Conservation (phyloP, 116 monocot species). For the Papilionanthe hybrid region DNA sequence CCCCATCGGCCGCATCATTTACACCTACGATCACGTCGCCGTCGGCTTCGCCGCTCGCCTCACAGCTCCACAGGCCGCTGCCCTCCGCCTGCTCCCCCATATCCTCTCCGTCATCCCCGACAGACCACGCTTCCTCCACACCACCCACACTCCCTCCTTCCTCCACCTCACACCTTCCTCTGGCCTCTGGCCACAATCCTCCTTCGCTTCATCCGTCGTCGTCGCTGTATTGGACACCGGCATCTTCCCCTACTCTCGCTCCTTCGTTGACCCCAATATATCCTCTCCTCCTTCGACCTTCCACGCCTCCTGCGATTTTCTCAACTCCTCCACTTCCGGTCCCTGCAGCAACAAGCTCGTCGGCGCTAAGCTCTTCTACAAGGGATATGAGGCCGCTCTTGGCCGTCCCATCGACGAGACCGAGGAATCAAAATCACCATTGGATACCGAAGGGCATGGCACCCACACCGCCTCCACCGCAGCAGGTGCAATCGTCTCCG, state of each 20-base stretch:
- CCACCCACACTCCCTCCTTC: conserved; percentile 67
- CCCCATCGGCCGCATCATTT: conserved; percentile 35
- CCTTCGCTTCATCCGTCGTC: conserved; percentile 51
- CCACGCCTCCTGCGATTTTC: conserved; percentile 32
- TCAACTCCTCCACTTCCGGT: conserved; percentile 28
- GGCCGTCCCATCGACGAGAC: conserved; percentile 53
- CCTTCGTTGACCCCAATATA: conserved; percentile 44
- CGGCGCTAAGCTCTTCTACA: conserved; percentile 26
- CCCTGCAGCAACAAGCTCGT: conserved; percentile 22
- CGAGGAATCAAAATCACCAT: conserved; percentile 67
- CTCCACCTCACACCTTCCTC: conserved; percentile 45
- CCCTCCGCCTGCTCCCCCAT: conserved; percentile 34
- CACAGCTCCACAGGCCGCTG: conserved; percentile 36
- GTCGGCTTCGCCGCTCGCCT: conserved; percentile 64
- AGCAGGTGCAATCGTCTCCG: conserved; percentile 48
- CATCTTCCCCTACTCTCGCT: conserved; percentile 46
- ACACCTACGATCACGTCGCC: conserved; percentile 60
- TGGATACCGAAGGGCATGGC: conserved; percentile 87
- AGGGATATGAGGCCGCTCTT: conserved; percentile 59
- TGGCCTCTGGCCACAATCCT: conserved; percentile 68
- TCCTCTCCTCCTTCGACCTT: conserved; percentile 34
- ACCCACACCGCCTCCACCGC: conserved; percentile 89
- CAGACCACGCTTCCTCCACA: conserved; percentile 42
- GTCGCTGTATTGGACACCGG: conserved; percentile 87
- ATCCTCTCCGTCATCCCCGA: conserved; percentile 58